Conservation (phyloP, 257 asterid species). For the Petunia secreta region DNA sequence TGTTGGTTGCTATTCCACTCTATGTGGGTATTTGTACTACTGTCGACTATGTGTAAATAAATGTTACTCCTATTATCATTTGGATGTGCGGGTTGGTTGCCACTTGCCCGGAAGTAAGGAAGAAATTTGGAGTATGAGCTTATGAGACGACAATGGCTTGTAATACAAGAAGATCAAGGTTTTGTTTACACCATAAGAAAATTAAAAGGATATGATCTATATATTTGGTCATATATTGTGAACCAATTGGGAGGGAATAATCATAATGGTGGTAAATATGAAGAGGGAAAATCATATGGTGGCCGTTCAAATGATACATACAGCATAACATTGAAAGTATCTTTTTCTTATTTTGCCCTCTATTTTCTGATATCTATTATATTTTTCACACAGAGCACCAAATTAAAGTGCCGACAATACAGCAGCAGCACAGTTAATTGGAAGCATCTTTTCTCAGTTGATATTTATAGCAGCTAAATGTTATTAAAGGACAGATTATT, state of each 20-base stretch:
- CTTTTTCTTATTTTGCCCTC: no score
- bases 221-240: background rate
- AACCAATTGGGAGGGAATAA: background rate
- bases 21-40: conserved; percentile 16
- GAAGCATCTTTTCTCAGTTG: no score
- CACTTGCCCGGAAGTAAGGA: background rate
- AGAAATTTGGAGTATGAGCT: background rate
- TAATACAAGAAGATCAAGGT: background rate
- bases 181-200: background rate
- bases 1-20: background rate
- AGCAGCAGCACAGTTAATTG: no score
- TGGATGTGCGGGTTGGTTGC: conserved; percentile 14
- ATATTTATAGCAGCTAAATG: background rate
- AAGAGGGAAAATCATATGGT: background rate
- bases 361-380: no score
- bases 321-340: no score
- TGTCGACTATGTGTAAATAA: background rate
- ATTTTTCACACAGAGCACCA: no score
- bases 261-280: background rate
- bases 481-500: no score
- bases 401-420: no score
- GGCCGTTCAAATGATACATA: no score
- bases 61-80: background rate
- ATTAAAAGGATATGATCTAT: background rate
- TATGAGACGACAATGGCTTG: background rate